Evolutionary conservation across 495 filamentous ascomycete species (phyloP).

Genomic region (Penicillium paradoxum): DNA sequence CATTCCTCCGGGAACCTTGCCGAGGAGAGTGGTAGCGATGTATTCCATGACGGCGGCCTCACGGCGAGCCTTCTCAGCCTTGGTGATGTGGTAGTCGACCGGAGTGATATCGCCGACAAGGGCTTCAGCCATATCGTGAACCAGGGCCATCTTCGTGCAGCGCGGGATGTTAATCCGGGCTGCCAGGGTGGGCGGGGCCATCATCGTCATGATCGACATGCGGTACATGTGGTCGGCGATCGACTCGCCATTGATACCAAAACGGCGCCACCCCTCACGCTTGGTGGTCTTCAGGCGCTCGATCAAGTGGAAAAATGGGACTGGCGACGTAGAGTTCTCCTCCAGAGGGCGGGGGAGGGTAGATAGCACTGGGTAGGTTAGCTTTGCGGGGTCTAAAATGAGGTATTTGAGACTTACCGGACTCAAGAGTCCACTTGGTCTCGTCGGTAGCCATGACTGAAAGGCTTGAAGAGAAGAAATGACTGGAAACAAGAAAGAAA

Average conservation of each 20-base stretch:
- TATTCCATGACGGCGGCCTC: conserved; percentile 89
- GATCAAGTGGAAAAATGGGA: conserved; percentile 91
- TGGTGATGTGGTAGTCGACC: conserved; percentile 55
- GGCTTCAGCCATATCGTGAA: conserved; percentile 96
- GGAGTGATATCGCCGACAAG: conserved; percentile 96
- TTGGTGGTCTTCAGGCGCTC: conserved; percentile 92
- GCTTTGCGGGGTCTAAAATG: not conserved
- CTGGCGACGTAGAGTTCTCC: conserved; percentile 62
- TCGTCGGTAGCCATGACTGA: conserved; percentile 25
- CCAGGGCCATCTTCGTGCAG: conserved; percentile 87
- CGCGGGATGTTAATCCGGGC: conserved; percentile 65
- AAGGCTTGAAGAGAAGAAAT: conserved; percentile 7
- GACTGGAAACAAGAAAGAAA: conserved; percentile 9
- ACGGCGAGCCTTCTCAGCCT: conserved; percentile 76
- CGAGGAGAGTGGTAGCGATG: conserved; percentile 65
- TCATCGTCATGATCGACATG: conserved; percentile 94
- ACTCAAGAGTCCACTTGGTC: conserved; percentile 16
- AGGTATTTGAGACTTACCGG: conserved; percentile 9
- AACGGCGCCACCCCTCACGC: conserved; percentile 91
- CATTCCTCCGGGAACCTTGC: conserved; percentile 62
- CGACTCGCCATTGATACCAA: conserved; percentile 74
- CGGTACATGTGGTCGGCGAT: conserved; percentile 99
- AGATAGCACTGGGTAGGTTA: conserved; percentile 33
- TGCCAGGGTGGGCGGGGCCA: conserved; percentile 74
- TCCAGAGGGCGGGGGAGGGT: conserved; percentile 48